Evolutionary conservation across 2,329 filamentous ascomycete genomes (phyloP).

Genomic region (Alternaria burnsii): DNA sequence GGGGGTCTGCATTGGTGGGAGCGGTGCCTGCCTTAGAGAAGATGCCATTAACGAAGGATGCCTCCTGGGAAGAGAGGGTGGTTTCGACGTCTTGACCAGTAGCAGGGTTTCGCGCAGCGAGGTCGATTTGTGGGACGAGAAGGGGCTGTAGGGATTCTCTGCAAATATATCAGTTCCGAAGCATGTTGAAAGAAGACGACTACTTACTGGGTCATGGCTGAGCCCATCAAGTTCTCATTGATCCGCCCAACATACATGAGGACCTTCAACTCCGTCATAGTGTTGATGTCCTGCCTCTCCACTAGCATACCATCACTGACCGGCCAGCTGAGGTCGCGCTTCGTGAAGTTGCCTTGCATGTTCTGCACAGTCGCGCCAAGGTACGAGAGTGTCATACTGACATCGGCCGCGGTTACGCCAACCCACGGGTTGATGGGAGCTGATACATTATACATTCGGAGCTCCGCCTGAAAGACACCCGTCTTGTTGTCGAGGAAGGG

Average conservation of each 20-base stretch:
- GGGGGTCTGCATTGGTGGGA: slow-evolving; percentile 58
- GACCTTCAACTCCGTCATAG: slow-evolving; percentile 61
- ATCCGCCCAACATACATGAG: slow-evolving; percentile 76
- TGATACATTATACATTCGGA: slow-evolving; percentile 76
- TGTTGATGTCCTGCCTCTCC: slow-evolving; percentile 38
- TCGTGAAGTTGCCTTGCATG: slow-evolving; percentile 46
- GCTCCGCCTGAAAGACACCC: slow-evolving; percentile 78
- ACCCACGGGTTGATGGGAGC: slow-evolving; percentile 61
- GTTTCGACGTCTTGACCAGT: slow-evolving; percentile 65
- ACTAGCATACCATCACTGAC: slow-evolving; percentile 37
- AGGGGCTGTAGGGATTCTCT: slow-evolving; percentile 69
- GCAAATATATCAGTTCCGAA: slow-evolving; percentile 20
- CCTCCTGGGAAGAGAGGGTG: slow-evolving; percentile 73
- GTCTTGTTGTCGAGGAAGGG: slow-evolving; percentile 72
- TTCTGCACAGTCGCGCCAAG: slow-evolving; percentile 53
- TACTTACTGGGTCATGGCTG: slow-evolving; percentile 68
- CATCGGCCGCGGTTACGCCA: slow-evolving; percentile 50
- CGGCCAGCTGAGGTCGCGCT: slow-evolving; percentile 41
- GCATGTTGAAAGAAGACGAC: neutral
- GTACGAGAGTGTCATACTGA: slow-evolving; percentile 55
- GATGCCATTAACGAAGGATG: slow-evolving; percentile 74
- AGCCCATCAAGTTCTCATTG: slow-evolving; percentile 63
- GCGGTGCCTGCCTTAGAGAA: slow-evolving; percentile 66
- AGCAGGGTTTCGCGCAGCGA: slow-evolving; percentile 63
- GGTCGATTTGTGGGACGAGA: slow-evolving; percentile 73